phyloP scores from a whole-genome alignment of 2,329 filamentous ascomycete genomes.

The Fusarium chuoi region DNA sequence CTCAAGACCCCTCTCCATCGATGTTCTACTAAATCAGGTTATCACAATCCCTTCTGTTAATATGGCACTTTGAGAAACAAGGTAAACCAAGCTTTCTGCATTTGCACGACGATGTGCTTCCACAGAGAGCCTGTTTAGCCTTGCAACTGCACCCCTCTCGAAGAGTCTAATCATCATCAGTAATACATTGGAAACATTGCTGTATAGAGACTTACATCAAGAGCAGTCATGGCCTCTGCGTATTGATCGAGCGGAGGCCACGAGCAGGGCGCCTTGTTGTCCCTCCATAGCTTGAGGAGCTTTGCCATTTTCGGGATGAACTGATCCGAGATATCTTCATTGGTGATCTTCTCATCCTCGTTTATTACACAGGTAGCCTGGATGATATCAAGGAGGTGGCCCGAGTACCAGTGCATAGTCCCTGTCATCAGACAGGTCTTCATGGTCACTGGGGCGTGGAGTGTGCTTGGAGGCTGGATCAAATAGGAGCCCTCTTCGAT shows the following conservation, averaged over 20 bases:
- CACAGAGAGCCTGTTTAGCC: neutral
- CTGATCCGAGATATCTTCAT: neutral
- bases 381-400: neutral
- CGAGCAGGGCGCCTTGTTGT: neutral
- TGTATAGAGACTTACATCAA: neutral
- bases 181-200: neutral
- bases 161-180: neutral
- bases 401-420: neutral
- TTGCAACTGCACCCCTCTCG: neutral
- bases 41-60: rapidly evolving
- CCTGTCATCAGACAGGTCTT: neutral
- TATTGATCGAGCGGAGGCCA: neutral
- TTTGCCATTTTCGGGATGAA: neutral
- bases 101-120: neutral
- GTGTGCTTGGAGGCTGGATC: neutral
- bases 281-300: neutral
- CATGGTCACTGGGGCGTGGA: neutral
- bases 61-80: neutral
- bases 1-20: neutral
- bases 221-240: neutral
- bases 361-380: neutral
- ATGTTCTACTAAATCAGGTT: neutral
- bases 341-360: neutral
- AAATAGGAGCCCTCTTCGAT: neutral
- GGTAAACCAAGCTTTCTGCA: neutral